A percentile compares a stretch with the other conserved stretches of the same genome.
Conservation (phyloP, 192 early-diverging fungal species). For the Gigaspora rosea region DNA sequence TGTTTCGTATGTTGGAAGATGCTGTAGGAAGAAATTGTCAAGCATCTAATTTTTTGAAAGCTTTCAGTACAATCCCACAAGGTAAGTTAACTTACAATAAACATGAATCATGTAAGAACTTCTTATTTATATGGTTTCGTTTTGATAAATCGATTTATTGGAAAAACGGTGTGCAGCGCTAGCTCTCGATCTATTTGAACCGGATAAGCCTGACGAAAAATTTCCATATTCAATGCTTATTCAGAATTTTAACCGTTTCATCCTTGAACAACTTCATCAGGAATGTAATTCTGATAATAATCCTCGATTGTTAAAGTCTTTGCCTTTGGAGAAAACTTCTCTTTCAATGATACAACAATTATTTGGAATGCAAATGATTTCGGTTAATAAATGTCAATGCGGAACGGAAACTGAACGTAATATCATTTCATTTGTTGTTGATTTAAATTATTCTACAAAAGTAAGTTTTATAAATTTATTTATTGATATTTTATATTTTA, state of each 20-base stretch:
- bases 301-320: conserved; percentile 35
- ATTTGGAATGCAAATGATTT: conserved; percentile 67
- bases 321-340: conserved; percentile 31
- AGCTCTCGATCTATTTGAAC: conserved; percentile 87
- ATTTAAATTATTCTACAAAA: conserved; percentile 76
- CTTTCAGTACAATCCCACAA: conserved; percentile 81
- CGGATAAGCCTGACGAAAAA: conserved; percentile 63
- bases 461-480: conserved; percentile 32
- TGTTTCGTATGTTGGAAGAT: conserved; percentile 91
- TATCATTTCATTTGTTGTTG: conserved; percentile 79
- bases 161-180: conserved; percentile 48
- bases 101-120: background rate
- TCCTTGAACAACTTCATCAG: conserved; percentile 86
- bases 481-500: background rate
- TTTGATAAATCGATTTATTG: background rate
- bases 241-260: conserved; percentile 87
- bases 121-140: background rate
- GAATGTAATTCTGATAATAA: conserved; percentile 59
- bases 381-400: conserved; percentile 67
- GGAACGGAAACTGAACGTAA: conserved; percentile 57
- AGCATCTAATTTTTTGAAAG: conserved; percentile 87
- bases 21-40: conserved; percentile 94
- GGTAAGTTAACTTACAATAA: conserved; percentile 44
- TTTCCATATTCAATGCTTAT: conserved; percentile 73
- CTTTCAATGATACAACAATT: conserved; percentile 65